phyloP scores from a whole-genome alignment of 805 yeast genomes.

The Zygotorulaspora danielsina region DNA sequence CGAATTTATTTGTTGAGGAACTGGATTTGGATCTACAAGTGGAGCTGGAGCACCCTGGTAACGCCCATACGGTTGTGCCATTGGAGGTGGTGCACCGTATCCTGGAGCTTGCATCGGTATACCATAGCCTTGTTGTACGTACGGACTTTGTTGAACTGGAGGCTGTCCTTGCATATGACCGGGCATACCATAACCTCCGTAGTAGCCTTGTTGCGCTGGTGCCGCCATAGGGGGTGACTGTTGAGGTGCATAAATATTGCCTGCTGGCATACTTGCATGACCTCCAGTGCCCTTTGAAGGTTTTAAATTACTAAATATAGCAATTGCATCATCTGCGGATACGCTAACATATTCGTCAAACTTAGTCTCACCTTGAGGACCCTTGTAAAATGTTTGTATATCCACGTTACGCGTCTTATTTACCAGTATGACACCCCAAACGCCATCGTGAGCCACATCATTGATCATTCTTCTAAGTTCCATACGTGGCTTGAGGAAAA shows the following conservation, averaged over 20 bases:
- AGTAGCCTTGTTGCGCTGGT: slow-evolving; percentile 22
- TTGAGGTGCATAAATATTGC: slow-evolving; percentile 15
- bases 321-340: slow-evolving; percentile 60
- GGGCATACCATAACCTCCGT: slow-evolving; percentile 19
- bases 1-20: slow-evolving; percentile 27
- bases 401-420: slow-evolving; percentile 55
- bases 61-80: slow-evolving; percentile 26
- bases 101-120: slow-evolving; percentile 16
- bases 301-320: slow-evolving; percentile 35
- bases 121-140: slow-evolving; percentile 13
- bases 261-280: slow-evolving; percentile 14
- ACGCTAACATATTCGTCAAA: slow-evolving; percentile 79
- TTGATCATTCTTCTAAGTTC: slow-evolving; percentile 49
- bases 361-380: slow-evolving; percentile 65
- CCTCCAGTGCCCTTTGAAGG: slow-evolving; percentile 16
- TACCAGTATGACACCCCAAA: slow-evolving; percentile 62
- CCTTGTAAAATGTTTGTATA: slow-evolving; percentile 65
- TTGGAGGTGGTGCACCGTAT: slow-evolving; percentile 18
- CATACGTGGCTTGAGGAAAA: slow-evolving; percentile 42
- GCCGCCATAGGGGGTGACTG: slow-evolving; percentile 18
- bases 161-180: slow-evolving; percentile 19
- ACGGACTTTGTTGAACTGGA: slow-evolving; percentile 19
- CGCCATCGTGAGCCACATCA: slow-evolving; percentile 79
- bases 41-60: slow-evolving; percentile 16
- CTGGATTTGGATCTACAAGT: slow-evolving; percentile 17